phyloP scores from a whole-genome alignment of 2,329 filamentous ascomycete species.

The Paecilomyces fulvus region DNA sequence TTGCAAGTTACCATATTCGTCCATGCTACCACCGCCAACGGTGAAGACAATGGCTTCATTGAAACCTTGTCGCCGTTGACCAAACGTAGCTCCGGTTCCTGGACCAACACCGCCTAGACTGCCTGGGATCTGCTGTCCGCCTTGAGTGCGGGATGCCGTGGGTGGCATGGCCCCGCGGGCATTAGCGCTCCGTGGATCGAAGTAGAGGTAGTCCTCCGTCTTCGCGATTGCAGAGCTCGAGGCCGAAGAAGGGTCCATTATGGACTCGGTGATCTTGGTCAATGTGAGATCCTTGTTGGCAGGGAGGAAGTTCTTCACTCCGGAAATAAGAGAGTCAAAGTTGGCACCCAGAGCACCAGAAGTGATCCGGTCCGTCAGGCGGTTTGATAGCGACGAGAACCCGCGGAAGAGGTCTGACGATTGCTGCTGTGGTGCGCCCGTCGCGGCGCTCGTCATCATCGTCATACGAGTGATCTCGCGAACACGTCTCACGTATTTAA shows the following conservation, averaged over 20 bases:
- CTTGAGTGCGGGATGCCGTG: conserved; percentile 43
- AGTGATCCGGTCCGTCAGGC: conserved; percentile 88
- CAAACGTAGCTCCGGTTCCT: conserved; percentile 77
- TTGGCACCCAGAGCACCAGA: conserved; percentile 80
- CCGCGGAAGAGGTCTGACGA: conserved; percentile 74
- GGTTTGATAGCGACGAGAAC: conserved; percentile 83
- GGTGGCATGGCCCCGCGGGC: conserved; percentile 86
- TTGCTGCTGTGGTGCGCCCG: conserved; percentile 53
- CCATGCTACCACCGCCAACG: conserved; percentile 93
- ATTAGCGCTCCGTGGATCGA: conserved; percentile 88
- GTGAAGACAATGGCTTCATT: conserved; percentile 90
- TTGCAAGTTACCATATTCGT: conserved; percentile 94
- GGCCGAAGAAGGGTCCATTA: conserved; percentile 91
- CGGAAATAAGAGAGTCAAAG: conserved; percentile 87
- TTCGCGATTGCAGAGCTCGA: conserved; percentile 89
- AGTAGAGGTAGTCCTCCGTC: conserved; percentile 95
- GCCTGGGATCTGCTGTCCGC: conserved; percentile 38
- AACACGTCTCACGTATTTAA: conserved; percentile 83
- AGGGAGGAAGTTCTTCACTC: conserved; percentile 97
- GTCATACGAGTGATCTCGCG: conserved; percentile 96
- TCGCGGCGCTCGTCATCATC: conserved; percentile 81
- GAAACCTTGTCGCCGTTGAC: conserved; percentile 81
- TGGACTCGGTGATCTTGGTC: conserved; percentile 94
- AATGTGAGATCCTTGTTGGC: conserved; percentile 91
- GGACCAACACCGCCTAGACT: conserved; percentile 38